A percentile compares a stretch with the other conserved stretches of the same genome.
phyloP scores from a whole-genome alignment of 768 basidiomycete genomes.

The Trametes gibbosa region DNA sequence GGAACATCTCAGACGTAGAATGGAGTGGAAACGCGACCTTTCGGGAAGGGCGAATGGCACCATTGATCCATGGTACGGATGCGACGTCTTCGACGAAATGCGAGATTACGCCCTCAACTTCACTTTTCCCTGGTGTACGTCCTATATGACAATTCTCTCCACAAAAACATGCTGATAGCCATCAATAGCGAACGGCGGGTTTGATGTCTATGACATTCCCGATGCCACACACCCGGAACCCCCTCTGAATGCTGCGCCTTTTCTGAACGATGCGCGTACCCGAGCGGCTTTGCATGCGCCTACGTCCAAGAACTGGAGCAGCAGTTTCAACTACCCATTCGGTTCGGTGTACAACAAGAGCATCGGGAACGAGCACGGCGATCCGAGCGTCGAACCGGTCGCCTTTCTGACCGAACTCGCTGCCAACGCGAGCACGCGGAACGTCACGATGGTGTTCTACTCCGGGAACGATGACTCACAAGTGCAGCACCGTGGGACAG shows the following conservation, averaged over 20 bases:
- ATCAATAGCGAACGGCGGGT: slow-evolving; percentile 4
- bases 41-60: slow-evolving; percentile 50
- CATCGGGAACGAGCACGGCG: slow-evolving; percentile 15
- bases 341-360: slow-evolving; percentile 23
- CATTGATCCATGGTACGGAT: slow-evolving; percentile 37
- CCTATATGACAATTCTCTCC: background rate
- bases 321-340: slow-evolving; percentile 36
- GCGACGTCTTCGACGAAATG: slow-evolving; percentile 59
- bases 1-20: slow-evolving; percentile 16
- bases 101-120: slow-evolving; percentile 70
- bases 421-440: slow-evolving; percentile 52
- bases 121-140: slow-evolving; percentile 53
- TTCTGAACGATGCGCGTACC: slow-evolving; percentile 49
- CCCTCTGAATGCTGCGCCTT: slow-evolving; percentile 48
- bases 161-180: background rate
- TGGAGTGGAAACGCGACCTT: slow-evolving; percentile 49
- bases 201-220: slow-evolving; percentile 21
- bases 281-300: slow-evolving; percentile 67
- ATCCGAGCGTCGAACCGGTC: slow-evolving; percentile 47
- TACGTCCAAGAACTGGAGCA: slow-evolving; percentile 47
- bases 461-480: slow-evolving; percentile 71
- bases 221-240: slow-evolving; percentile 41
- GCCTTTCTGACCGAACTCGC: slow-evolving; percentile 62
- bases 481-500: slow-evolving; percentile 57
- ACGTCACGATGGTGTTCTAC: slow-evolving; percentile 52